Percentiles rank a stretch among this genome's conserved stretches.
These are phyloP conservation scores for Scedosporium minutisporum DNA, from an alignment of 2,329 filamentous ascomycete genomes.

Conservation along the genomic window DNA sequence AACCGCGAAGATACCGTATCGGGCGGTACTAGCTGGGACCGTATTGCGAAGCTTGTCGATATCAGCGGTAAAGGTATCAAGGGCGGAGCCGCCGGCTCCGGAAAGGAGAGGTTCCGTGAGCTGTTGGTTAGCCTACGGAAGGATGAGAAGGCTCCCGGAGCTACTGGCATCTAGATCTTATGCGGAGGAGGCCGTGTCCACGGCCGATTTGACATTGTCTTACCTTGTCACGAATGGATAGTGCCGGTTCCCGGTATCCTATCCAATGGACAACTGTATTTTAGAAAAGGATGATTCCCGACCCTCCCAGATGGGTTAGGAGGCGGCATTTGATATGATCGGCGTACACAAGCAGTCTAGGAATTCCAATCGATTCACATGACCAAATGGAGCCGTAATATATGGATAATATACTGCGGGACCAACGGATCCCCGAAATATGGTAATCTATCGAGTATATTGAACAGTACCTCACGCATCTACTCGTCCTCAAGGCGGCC, in stretches of 20 bases:
- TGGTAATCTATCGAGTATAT: constrained; percentile 4
- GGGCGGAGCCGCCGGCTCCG: constrained; percentile 79
- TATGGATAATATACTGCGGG: not conserved
- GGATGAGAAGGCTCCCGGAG: constrained; percentile 75
- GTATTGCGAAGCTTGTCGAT: constrained; percentile 96
- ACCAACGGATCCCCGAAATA: not conserved
- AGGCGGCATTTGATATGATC: not conserved
- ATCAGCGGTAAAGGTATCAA: constrained; percentile 84
- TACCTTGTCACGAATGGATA: not conserved
- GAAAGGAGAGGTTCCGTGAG: constrained; percentile 95
- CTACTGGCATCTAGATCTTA: constrained; percentile 45
- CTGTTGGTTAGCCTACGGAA: constrained; percentile 79
- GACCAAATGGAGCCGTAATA: not conserved
- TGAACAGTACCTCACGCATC: not conserved
- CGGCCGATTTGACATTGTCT: not conserved
- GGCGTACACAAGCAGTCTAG: not conserved
- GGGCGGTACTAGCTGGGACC: constrained; percentile 96
- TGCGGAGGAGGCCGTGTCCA: not conserved
- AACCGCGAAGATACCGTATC: constrained; percentile 86
- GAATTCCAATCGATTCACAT: not conserved
- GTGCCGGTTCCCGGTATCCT: not conserved
- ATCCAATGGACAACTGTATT: constrained; percentile 2
- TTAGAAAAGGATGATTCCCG: not conserved
- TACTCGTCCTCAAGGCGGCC: not conserved
- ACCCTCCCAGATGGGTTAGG: not conserved